phyloP scores from a whole-genome alignment of 78 protist genomes.

The Corallochytrium limacisporum region DNA sequence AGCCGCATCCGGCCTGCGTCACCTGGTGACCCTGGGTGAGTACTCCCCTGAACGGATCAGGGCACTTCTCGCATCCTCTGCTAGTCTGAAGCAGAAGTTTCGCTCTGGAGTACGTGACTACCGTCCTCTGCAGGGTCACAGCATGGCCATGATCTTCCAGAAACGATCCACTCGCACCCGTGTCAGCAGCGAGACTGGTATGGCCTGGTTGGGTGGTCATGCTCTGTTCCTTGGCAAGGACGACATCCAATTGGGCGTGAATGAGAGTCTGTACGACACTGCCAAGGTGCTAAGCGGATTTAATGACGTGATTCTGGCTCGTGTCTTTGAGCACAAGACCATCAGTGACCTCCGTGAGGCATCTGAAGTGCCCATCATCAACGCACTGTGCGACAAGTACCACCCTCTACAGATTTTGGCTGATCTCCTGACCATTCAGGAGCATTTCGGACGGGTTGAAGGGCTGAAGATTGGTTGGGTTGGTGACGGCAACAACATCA shows the following conservation, averaged over 20 bases:
- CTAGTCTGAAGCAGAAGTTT: too few relatives aligned
- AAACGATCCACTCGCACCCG: conserved; percentile 67
- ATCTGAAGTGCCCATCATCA: conserved; percentile 56
- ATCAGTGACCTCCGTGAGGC: not conserved
- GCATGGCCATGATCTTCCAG: conserved; percentile 50
- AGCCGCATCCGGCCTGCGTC: too few relatives aligned
- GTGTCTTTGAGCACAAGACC: conserved; percentile 27
- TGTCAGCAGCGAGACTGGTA: conserved; percentile 47
- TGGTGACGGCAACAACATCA: conserved; percentile 61
- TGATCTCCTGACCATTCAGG: conserved; percentile 48
- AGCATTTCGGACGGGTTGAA: not conserved
- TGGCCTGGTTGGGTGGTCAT: conserved; percentile 59
- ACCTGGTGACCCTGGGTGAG: too few relatives aligned
- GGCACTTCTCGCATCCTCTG: too few relatives aligned
- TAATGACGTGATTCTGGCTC: conserved; percentile 27
- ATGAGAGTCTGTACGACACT: conserved; percentile 46
- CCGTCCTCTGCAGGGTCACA: too few relatives aligned
- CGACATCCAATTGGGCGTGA: conserved; percentile 55
- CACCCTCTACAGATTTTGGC: conserved; percentile 68
- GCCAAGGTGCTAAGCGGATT: conserved; percentile 26
- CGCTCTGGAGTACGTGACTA: too few relatives aligned
- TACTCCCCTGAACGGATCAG: too few relatives aligned
- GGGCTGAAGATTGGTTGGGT: conserved; percentile 33
- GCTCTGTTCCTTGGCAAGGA: conserved; percentile 41
- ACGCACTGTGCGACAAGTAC: conserved; percentile 60